A percentile compares a stretch with the other conserved stretches of the same genome.
These are phyloP conservation scores for Neofusicoccum sp. DNA, from an alignment of 2,329 filamentous ascomycete genomes.

Conservation along the genomic window DNA sequence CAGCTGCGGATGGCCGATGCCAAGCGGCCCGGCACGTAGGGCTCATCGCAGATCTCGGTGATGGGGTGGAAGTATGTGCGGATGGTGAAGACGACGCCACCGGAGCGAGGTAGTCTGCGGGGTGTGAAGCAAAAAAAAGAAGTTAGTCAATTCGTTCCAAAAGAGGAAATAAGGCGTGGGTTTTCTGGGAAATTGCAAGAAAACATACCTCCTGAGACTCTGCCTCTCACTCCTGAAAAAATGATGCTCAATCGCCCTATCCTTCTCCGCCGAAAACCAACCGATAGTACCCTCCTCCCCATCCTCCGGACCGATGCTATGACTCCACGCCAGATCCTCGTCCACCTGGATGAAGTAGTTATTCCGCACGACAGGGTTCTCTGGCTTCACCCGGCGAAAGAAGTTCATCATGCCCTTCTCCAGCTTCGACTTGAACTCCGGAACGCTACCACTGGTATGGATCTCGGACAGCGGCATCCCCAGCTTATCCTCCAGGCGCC, in stretches of 20 bases:
- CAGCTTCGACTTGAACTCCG: slow-evolving; percentile 70
- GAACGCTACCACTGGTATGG: slow-evolving; percentile 76
- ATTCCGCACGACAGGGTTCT: slow-evolving; percentile 68
- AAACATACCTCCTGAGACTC: slow-evolving; percentile 59
- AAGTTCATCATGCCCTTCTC: slow-evolving; percentile 81
- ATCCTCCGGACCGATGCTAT: slow-evolving; percentile 76
- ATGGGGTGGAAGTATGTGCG: slow-evolving; percentile 78
- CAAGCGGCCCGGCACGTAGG: slow-evolving; percentile 75
- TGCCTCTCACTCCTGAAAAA: slow-evolving; percentile 78
- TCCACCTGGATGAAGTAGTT: slow-evolving; percentile 92
- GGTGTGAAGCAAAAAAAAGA: too few relatives aligned
- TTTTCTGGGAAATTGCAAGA: background rate
- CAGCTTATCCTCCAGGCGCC: slow-evolving; percentile 78
- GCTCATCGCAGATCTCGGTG: slow-evolving; percentile 67
- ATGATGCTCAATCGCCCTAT: slow-evolving; percentile 72
- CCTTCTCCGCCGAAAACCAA: slow-evolving; percentile 77
- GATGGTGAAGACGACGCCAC: slow-evolving; percentile 70
- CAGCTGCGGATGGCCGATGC: slow-evolving; percentile 80
- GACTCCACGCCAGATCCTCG: slow-evolving; percentile 73
- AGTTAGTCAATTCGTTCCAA: background rate
- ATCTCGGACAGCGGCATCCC: slow-evolving; percentile 79
- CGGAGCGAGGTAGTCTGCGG: slow-evolving; percentile 46
- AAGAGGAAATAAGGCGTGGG: slow-evolving; percentile 36
- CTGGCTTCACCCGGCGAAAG: slow-evolving; percentile 70
- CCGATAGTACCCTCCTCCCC: slow-evolving; percentile 53